Evolutionary conservation across 2,329 filamentous ascomycete species (phyloP).

Genomic region (Chaetomium globosum): DNA sequence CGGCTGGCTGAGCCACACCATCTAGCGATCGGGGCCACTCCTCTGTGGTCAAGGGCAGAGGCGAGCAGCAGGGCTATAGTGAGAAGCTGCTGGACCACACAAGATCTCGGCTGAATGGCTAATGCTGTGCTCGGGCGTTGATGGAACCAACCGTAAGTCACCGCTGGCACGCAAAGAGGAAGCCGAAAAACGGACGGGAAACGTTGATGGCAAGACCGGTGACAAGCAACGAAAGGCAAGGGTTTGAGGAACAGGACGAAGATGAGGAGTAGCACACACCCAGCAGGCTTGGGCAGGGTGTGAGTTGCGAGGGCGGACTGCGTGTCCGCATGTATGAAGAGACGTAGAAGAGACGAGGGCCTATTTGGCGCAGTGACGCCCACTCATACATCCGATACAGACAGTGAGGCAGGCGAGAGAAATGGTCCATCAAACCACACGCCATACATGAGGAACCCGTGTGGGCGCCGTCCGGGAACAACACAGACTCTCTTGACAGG

Average conservation of each 20-base stretch:
- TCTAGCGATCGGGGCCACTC: constrained; percentile 32
- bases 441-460: constrained; percentile 24
- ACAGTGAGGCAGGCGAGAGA: constrained; percentile 36
- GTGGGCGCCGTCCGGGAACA: constrained; percentile 16
- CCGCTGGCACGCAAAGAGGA: constrained; percentile 35
- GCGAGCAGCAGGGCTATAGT: constrained; percentile 43
- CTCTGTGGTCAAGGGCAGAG: constrained; percentile 35
- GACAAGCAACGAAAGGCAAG: constrained; percentile 30
- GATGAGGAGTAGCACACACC: constrained; percentile 24
- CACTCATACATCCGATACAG: constrained; percentile 38
- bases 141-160: constrained; percentile 45
- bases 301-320: constrained; percentile 30
- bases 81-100: constrained; percentile 44
- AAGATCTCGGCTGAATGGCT: constrained; percentile 54
- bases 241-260: constrained; percentile 28
- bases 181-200: constrained; percentile 34
- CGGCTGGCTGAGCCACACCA: constrained; percentile 46
- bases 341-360: constrained; percentile 31
- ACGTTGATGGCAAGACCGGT: constrained; percentile 34
- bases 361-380: constrained; percentile 35
- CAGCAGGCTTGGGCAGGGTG: constrained; percentile 31
- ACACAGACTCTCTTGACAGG: constrained; percentile 21
- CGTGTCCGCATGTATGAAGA: constrained; percentile 31
- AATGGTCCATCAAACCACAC: constrained; percentile 31
- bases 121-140: constrained; percentile 49